These are phyloP conservation scores for Aspergillus kassunensis DNA, from an alignment of 495 filamentous ascomycete species.

Conservation along the genomic window DNA sequence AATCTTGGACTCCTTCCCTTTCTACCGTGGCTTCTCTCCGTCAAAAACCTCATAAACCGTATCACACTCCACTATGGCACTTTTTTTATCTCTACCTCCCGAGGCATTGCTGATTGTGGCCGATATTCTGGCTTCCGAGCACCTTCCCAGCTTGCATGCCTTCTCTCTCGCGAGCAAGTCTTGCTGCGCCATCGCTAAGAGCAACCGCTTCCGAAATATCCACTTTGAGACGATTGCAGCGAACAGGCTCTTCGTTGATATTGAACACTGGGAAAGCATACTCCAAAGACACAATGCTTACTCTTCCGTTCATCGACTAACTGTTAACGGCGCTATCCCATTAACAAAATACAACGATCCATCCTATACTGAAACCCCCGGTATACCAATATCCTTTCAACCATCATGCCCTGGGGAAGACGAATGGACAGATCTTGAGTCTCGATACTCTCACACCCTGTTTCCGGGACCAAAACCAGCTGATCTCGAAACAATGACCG, in stretches of 20 bases:
- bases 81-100: not conserved
- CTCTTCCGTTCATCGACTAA: constrained; percentile 1
- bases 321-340: constrained; percentile 1
- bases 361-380: not conserved
- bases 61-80: no score
- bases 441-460: not conserved
- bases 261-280: not conserved
- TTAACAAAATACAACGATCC: constrained; percentile 1
- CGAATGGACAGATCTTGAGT: not conserved
- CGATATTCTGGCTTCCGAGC: not conserved
- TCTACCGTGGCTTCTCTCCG: no score
- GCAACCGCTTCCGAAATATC: constrained; percentile 1
- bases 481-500: not conserved
- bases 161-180: constrained; percentile 3
- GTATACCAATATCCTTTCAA: not conserved
- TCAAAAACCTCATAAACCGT: no score
- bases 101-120: not conserved
- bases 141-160: constrained; percentile 1
- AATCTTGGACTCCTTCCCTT: no score
- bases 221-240: not conserved
- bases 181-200: not conserved
- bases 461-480: not conserved
- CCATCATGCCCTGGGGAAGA: not conserved
- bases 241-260: not conserved
- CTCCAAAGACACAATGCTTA: constrained; percentile 3